These are phyloP conservation scores for Tolypocladium capitatum DNA, from an alignment of 2,329 filamentous ascomycete species.

Conservation along the genomic window DNA sequence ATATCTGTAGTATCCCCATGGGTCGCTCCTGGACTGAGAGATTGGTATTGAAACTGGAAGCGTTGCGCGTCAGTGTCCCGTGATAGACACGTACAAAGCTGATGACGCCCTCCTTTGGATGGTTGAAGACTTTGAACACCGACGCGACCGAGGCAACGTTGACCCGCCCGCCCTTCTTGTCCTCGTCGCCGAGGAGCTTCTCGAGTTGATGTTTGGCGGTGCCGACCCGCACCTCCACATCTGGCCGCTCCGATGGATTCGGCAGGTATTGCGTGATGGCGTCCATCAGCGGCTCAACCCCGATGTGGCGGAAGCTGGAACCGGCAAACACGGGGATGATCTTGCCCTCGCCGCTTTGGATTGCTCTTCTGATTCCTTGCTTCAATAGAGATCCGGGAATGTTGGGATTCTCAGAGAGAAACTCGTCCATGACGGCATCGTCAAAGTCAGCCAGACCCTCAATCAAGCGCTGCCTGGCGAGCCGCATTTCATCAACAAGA, in stretches of 20 bases:
- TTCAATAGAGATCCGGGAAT: constrained; percentile 56
- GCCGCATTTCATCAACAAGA: constrained; percentile 54
- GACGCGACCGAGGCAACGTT: constrained; percentile 41
- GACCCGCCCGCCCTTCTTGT: constrained; percentile 21
- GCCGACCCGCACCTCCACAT: constrained; percentile 62
- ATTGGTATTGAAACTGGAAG: constrained; percentile 76
- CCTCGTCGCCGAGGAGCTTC: constrained; percentile 25
- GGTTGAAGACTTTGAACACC: constrained; percentile 91
- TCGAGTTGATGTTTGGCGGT: constrained; percentile 26
- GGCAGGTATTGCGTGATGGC: constrained; percentile 80
- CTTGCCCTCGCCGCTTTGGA: constrained; percentile 54
- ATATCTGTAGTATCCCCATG: constrained; percentile 75
- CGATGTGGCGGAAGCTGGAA: constrained; percentile 86
- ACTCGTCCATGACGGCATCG: constrained; percentile 72
- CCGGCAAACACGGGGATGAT: constrained; percentile 82
- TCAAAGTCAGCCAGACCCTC: constrained; percentile 83
- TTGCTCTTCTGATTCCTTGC: constrained; percentile 58
- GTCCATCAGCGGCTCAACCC: constrained; percentile 82
- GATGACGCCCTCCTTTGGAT: constrained; percentile 71
- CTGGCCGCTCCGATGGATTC: constrained; percentile 65
- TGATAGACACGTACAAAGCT: constrained; percentile 91
- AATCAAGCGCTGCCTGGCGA: constrained; percentile 63
- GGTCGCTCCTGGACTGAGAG: constrained; percentile 67
- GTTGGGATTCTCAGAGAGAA: constrained; percentile 65
- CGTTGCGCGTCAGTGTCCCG: constrained; percentile 61